A percentile compares a stretch with the other conserved stretches of the same genome.
Conservation (phyloP, 495 filamentous ascomycete species). For the Tuber borchii region DNA sequence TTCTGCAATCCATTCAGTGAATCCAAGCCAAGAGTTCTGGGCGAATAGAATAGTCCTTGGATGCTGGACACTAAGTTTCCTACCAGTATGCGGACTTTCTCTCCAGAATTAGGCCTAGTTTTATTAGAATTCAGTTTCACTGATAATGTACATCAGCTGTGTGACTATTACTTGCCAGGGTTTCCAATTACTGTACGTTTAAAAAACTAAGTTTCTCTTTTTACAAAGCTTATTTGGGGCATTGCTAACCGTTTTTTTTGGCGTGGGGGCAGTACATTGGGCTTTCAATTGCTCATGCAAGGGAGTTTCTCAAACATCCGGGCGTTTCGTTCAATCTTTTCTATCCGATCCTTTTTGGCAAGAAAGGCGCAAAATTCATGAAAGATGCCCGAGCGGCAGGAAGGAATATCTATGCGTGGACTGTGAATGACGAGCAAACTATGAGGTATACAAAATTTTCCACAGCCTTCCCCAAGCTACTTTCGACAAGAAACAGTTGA, state of each 20-base stretch:
- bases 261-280: slow-evolving; percentile 56
- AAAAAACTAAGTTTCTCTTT: neutral
- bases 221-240: neutral
- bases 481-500: neutral
- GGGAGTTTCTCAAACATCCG: slow-evolving; percentile 57
- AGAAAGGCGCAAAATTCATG: slow-evolving; percentile 57
- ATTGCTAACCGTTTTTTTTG: slow-evolving; percentile 10
- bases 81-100: slow-evolving; percentile 23
- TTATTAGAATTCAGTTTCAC: neutral
- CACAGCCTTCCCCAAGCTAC: neutral
- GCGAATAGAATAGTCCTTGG: slow-evolving; percentile 65
- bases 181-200: slow-evolving; percentile 53
- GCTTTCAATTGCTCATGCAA: slow-evolving; percentile 60
- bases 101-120: neutral
- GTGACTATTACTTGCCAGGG: slow-evolving; percentile 54
- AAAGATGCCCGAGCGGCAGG: slow-evolving; percentile 51
- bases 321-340: slow-evolving; percentile 69
- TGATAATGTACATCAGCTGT: slow-evolving; percentile 20
- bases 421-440: slow-evolving; percentile 64
- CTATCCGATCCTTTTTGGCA: slow-evolving; percentile 58
- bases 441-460: slow-evolving; percentile 58
- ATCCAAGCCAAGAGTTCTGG: slow-evolving; percentile 54
- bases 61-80: slow-evolving; percentile 56
- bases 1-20: slow-evolving; percentile 53
- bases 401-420: slow-evolving; percentile 69